Evolutionary conservation across 2,329 filamentous ascomycete species (phyloP), one percentile per base, ranked within the genome.

Genomic region (Colletotrichum australisinense): DNA sequence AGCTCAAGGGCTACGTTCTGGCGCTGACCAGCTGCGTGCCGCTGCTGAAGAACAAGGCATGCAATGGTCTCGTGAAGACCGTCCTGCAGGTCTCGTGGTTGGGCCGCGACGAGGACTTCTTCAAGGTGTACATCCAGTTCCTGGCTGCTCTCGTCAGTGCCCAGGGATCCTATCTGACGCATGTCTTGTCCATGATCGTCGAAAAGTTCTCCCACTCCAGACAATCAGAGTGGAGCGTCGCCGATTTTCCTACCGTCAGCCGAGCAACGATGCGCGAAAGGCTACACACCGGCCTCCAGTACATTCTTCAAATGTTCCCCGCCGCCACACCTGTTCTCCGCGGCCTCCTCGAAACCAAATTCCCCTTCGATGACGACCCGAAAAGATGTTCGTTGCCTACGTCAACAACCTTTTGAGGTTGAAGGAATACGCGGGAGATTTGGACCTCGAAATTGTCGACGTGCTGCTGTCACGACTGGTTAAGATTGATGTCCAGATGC

Each of bases 401-500:
- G 93, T 98, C 71, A 89, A 93, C 78, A 98, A 98, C 80, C 86
- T 98, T 11, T 86, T 98, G 30, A 90, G 88, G 72, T 86, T 98
- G 42, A 92, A 93, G 66, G 88, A 91, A 62, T 98, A 98, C 79
- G 90, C 93, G 1, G 92, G 94, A 0, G 92, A 94, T 72, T 85
- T 98, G 46, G 92, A 93, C 74, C 90, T 93, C 8, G 94, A 97
- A 74, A 91, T 98, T 28, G 88, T 98, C 75, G 92, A 95, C 69
- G 85, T 97, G 14, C 93, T 98, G 60, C 93, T 95, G 55, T 93
- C 96, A 77, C 92, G 94, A 75, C 88, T 98, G 8, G 94, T 98
- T 78, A 97, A 97, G 83, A 94, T 98, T 72, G 97, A 99, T 80
- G 95, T 97, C 1, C 94, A 98, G 80, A 97, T 98, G 82, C 96